A percentile compares a stretch with the other conserved stretches of the same genome.
Evolutionary conservation across 257 asterid species (phyloP).

Genomic region (Vinca minor): DNA sequence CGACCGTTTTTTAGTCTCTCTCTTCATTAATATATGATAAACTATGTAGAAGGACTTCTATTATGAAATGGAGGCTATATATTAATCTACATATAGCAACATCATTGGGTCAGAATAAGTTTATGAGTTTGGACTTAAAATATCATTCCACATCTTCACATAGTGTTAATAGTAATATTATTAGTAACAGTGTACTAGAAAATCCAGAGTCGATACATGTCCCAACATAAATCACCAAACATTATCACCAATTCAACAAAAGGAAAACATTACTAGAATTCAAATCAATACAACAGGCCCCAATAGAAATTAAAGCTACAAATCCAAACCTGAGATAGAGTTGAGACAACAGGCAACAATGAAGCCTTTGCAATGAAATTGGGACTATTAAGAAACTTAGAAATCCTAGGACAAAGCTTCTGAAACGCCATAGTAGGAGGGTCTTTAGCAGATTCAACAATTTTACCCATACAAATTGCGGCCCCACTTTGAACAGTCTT

Average conservation of each 20-base stretch:
- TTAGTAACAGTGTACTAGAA: too few species aligned
- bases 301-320: background rate
- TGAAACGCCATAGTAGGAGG: constrained; percentile 59
- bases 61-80: too few species aligned
- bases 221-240: background rate
- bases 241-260: background rate
- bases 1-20: too few species aligned
- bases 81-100: too few species aligned
- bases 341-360: constrained; percentile 72
- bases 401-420: constrained; percentile 80
- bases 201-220: too few species aligned
- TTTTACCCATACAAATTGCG: constrained; percentile 73
- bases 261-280: too few species aligned
- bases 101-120: too few species aligned
- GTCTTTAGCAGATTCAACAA: constrained; percentile 71
- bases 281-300: background rate
- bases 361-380: constrained; percentile 90
- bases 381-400: constrained; percentile 66
- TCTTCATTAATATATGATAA: too few species aligned
- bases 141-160: too few species aligned
- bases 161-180: too few species aligned
- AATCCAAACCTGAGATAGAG: constrained; percentile 72
- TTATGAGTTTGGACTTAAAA: too few species aligned
- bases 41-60: too few species aligned
- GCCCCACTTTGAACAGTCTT: constrained; percentile 91